Evolutionary conservation across 169 alveolate genomes (phyloP).

Genomic region (Plasmodium coatneyi): DNA sequence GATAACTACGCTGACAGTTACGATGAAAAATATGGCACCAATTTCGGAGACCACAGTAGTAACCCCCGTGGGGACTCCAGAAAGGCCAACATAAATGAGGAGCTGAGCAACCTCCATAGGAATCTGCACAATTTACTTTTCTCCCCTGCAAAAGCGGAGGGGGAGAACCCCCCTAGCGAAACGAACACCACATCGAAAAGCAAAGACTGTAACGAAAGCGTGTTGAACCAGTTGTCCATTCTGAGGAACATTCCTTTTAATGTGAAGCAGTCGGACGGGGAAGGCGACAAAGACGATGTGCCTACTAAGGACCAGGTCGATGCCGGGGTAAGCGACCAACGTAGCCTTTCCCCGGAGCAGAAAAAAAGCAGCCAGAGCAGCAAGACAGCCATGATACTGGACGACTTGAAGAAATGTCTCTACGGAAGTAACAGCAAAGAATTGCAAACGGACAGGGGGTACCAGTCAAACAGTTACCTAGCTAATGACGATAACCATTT

Average conservation of each 20-base stretch:
- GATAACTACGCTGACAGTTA: neutral
- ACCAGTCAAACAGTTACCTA: neutral
- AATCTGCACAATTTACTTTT: conserved; percentile 39
- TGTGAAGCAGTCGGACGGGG: neutral
- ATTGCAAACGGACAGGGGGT: neutral
- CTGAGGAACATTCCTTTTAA: conserved; percentile 59
- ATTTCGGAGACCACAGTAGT: neutral
- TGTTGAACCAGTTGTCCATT: conserved; percentile 15
- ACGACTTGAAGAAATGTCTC: conserved; percentile 41
- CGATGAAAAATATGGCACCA: neutral
- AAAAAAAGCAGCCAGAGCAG: neutral
- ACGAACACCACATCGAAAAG: neutral
- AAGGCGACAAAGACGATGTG: neutral
- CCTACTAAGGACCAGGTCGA: neutral
- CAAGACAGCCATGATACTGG: conserved; percentile 54
- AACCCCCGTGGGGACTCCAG: neutral
- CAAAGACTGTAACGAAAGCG: conserved; percentile 3
- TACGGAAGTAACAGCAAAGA: neutral
- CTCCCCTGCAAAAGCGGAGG: conserved; percentile 9
- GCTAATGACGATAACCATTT: neutral
- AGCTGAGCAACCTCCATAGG: conserved; percentile 40
- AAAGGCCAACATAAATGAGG: neutral
- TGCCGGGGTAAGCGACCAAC: neutral
- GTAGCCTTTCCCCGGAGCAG: neutral
- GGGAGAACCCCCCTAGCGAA: neutral